Evolutionary conservation across 768 basidiomycete genomes (phyloP).

Genomic region (Pleurotus pulmonarius): DNA sequence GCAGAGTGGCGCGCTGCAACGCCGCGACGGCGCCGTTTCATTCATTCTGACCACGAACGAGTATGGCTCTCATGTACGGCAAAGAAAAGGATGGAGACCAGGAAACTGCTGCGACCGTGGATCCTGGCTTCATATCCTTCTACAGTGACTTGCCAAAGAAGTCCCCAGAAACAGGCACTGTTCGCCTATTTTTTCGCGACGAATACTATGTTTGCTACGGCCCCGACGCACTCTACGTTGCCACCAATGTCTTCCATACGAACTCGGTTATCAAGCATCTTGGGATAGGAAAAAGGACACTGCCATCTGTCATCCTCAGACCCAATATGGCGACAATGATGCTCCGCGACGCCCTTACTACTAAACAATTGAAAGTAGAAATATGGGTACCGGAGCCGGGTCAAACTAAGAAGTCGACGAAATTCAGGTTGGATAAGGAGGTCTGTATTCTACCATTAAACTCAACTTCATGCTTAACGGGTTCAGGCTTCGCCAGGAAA

Average conservation of each 20-base stretch:
- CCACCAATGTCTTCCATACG: slow-evolving; percentile 79
- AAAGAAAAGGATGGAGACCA: slow-evolving; percentile 54
- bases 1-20: too few relatives aligned
- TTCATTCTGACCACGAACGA: background rate
- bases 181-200: slow-evolving; percentile 80
- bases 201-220: slow-evolving; percentile 91
- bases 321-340: slow-evolving; percentile 74
- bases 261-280: slow-evolving; percentile 92
- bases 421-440: slow-evolving; percentile 81
- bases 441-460: slow-evolving; percentile 29
- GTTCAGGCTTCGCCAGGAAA: slow-evolving; percentile 59
- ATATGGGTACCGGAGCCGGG: slow-evolving; percentile 80
- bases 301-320: slow-evolving; percentile 79
- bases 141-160: slow-evolving; percentile 59
- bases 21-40: too few relatives aligned
- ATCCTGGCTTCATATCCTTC: slow-evolving; percentile 77
- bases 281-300: slow-evolving; percentile 55
- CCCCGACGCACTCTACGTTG: slow-evolving; percentile 83
- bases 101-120: slow-evolving; percentile 34
- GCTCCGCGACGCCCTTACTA: slow-evolving; percentile 85
- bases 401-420: slow-evolving; percentile 68
- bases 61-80: slow-evolving; percentile 61
- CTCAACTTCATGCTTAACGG: background rate
- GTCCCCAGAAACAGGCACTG: slow-evolving; percentile 72
- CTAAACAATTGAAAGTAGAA: slow-evolving; percentile 87